Percentiles rank a stretch among this genome's conserved stretches.
Conservation (phyloP, 192 early-diverging fungal species). For the Pilobolus umbonatus region DNA sequence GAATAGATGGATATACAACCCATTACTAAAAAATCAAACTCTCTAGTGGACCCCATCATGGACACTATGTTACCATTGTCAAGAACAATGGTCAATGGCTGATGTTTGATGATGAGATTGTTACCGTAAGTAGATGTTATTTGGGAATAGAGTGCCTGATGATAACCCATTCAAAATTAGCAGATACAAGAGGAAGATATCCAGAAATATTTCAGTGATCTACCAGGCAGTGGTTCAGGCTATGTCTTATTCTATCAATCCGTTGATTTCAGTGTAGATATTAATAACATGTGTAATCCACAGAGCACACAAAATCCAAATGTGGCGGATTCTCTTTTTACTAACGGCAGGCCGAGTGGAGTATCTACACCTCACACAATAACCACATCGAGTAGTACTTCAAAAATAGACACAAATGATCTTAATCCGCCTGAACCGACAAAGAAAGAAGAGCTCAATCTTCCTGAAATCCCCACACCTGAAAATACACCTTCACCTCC, state of each 20-base stretch:
- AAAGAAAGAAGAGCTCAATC: neutral
- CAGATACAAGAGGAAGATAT: conserved; percentile 72
- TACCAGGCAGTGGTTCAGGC: conserved; percentile 66
- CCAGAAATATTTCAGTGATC: conserved; percentile 77
- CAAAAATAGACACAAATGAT: too few species aligned
- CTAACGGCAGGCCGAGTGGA: neutral
- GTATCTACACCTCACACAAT: neutral
- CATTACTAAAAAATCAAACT: neutral
- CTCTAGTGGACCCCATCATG: conserved; percentile 85
- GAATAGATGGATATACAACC: neutral
- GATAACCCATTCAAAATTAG: conserved; percentile 17
- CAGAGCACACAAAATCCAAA: neutral
- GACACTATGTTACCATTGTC: conserved; percentile 93
- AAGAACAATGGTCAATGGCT: conserved; percentile 86
- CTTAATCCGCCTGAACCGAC: neutral
- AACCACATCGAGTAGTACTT: neutral
- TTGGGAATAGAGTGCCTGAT: neutral
- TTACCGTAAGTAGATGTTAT: conserved; percentile 55
- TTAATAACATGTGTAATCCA: conserved; percentile 13
- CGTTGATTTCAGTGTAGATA: conserved; percentile 25
- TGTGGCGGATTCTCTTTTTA: neutral
- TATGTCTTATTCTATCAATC: conserved; percentile 82
- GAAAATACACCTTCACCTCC: neutral
- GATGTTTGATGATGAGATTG: conserved; percentile 94
- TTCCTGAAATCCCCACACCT: neutral